Evolutionary conservation across 2,329 filamentous ascomycete genomes (phyloP).

Genomic region (Cladosporium velox): DNA sequence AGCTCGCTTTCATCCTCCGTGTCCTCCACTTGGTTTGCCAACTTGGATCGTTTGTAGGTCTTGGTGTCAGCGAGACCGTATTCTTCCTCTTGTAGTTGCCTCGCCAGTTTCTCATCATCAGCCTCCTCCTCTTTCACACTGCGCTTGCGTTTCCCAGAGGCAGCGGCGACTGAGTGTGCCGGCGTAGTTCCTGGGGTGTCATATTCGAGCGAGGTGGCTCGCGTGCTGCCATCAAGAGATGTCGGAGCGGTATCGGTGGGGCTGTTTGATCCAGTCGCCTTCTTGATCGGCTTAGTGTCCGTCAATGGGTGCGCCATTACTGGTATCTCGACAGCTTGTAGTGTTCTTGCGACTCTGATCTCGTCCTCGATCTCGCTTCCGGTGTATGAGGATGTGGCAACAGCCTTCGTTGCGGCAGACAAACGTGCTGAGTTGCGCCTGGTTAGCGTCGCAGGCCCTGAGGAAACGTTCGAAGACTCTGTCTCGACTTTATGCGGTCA

Average conservation of each 20-base stretch:
- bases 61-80: constrained; percentile 27
- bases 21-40: constrained; percentile 29
- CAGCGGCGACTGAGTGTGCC: constrained; percentile 43
- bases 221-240: constrained; percentile 30
- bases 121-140: constrained; percentile 33
- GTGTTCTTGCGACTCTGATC: constrained; percentile 20
- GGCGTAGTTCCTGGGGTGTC: constrained; percentile 67
- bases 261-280: constrained; percentile 22
- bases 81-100: constrained; percentile 40
- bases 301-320: not conserved
- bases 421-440: constrained; percentile 19
- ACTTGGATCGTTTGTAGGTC: constrained; percentile 33
- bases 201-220: constrained; percentile 52
- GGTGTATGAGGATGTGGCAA: constrained; percentile 8
- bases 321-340: constrained; percentile 17
- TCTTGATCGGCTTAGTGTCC: constrained; percentile 1
- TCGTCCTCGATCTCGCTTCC: constrained; percentile 23
- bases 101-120: constrained; percentile 36
- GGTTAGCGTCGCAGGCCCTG: not conserved
- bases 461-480: not conserved
- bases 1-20: constrained; percentile 36
- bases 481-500: constrained; percentile 4
- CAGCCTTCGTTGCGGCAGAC: constrained; percentile 4
- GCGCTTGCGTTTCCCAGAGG: constrained; percentile 36
- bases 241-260: constrained; percentile 23